phyloP scores from a whole-genome alignment of 305 asterid genomes.

The Fraxinus angustifolia region DNA sequence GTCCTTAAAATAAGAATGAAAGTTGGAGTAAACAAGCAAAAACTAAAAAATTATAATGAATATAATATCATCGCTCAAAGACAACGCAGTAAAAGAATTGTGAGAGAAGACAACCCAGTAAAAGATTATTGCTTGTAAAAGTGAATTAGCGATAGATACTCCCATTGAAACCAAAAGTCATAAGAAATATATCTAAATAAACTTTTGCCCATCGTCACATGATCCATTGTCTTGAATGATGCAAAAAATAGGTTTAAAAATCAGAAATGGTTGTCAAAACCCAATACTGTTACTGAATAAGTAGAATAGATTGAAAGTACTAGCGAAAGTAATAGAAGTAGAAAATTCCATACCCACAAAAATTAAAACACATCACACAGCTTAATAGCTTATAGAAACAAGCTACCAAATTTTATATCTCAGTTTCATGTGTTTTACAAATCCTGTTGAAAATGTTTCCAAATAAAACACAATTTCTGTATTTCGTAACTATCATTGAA shows the following conservation, averaged over 20 bases:
- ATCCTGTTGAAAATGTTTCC: conserved; percentile 13
- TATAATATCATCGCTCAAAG: not conserved
- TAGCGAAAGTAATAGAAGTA: not conserved
- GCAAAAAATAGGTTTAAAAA: not conserved
- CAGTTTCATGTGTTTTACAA: conserved; percentile 17
- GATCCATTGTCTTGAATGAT: not conserved
- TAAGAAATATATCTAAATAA: not conserved
- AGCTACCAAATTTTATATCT: conserved; percentile 9
- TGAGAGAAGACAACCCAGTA: not conserved
- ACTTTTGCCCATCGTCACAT: not conserved
- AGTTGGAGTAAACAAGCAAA: not conserved
- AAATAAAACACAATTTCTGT: conserved; percentile 12
- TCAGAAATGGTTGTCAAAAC: not conserved
- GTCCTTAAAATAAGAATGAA: not conserved
- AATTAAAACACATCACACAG: not conserved
- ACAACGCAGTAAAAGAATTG: not conserved
- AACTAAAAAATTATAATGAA: not conserved
- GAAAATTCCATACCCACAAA: not conserved
- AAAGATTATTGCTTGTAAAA: not conserved
- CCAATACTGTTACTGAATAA: not conserved
- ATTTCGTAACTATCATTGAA: conserved; percentile 3
- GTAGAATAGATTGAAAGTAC: not conserved
- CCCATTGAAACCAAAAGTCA: not conserved
- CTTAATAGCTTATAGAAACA: not conserved
- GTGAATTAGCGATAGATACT: not conserved